Conservation (phyloP, 1,284 basidiomycete genomes). For the Heterobasidion parviporum region DNA sequence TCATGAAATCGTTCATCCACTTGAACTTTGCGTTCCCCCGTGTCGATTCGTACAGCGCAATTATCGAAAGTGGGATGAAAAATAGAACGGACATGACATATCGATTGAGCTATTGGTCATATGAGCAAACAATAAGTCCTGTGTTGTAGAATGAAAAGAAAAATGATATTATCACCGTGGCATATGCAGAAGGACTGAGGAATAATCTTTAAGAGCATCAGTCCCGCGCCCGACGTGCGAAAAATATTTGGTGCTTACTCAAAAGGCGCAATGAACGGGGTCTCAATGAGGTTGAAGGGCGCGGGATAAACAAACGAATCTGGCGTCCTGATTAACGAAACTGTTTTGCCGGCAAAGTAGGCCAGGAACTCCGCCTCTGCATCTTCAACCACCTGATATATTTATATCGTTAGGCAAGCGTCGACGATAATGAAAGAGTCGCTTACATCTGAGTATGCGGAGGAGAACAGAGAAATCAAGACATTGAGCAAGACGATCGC, state of each 20-base stretch:
- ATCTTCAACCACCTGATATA: constrained; percentile 44
- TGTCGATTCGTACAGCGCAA: constrained; percentile 73
- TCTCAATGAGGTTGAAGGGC: constrained; percentile 84
- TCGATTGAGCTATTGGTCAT: constrained; percentile 54
- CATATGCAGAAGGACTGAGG: constrained; percentile 43
- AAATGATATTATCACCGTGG: constrained; percentile 31
- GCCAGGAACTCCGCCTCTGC: constrained; percentile 76
- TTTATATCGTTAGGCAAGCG: background rate
- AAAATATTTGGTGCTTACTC: constrained; percentile 52
- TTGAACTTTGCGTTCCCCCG: constrained; percentile 40
- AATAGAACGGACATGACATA: constrained; percentile 73
- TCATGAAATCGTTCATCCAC: constrained; percentile 66
- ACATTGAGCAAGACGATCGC: constrained; percentile 90
- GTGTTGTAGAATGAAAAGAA: background rate
- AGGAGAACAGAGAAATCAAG: constrained; percentile 90
- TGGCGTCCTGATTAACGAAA: constrained; percentile 80
- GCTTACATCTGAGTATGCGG: constrained; percentile 79
- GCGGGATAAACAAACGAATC: constrained; percentile 68
- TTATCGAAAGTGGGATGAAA: constrained; percentile 66
- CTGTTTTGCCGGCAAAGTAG: constrained; percentile 83
- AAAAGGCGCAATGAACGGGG: constrained; percentile 72
- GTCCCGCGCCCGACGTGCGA: background rate
- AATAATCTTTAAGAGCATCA: constrained; percentile 31
- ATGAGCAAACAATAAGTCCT: background rate
- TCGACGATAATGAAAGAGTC: constrained; percentile 11